Evolutionary conservation across 495 filamentous ascomycete species (phyloP).

Genomic region (Tuber borchii): DNA sequence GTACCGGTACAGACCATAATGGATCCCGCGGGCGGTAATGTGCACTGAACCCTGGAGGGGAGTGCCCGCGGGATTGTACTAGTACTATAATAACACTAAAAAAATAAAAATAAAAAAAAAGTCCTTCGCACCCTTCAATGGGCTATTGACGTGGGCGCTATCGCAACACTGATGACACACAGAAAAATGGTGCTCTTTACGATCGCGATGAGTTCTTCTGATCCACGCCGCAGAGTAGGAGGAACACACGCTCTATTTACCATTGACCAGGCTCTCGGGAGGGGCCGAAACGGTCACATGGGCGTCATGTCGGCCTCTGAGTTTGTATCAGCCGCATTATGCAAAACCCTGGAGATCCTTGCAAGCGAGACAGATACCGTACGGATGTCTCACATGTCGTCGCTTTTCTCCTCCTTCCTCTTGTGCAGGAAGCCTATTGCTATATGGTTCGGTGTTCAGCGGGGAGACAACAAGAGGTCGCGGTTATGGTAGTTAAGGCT

Average conservation of each 20-base stretch:
- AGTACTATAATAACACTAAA: too few relatives aligned
- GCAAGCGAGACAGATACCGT: neutral
- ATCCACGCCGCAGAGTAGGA: neutral
- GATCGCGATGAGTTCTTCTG: neutral
- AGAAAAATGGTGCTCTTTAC: neutral
- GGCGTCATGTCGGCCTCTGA: conserved; percentile 2
- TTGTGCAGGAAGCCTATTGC: neutral
- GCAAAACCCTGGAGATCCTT: conserved; percentile 13
- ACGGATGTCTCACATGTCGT: neutral
- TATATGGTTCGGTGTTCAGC: neutral
- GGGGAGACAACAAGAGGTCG: neutral
- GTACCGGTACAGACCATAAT: too few relatives aligned
- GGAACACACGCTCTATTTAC: neutral
- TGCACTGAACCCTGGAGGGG: neutral
- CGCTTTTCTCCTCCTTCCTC: neutral
- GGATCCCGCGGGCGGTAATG: neutral
- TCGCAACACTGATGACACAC: neutral
- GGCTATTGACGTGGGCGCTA: neutral
- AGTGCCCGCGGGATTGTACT: neutral
- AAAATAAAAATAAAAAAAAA: neutral
- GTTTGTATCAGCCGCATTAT: conserved; percentile 1
- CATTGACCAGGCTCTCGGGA: conserved; percentile 20
- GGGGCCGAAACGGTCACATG: conserved; percentile 19
- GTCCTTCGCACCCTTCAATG: neutral
- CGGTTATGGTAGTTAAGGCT: neutral